Percentiles rank a stretch among this genome's conserved stretches.
phyloP scores from a whole-genome alignment of 495 filamentous ascomycete genomes.

The Penicillium salamii region DNA sequence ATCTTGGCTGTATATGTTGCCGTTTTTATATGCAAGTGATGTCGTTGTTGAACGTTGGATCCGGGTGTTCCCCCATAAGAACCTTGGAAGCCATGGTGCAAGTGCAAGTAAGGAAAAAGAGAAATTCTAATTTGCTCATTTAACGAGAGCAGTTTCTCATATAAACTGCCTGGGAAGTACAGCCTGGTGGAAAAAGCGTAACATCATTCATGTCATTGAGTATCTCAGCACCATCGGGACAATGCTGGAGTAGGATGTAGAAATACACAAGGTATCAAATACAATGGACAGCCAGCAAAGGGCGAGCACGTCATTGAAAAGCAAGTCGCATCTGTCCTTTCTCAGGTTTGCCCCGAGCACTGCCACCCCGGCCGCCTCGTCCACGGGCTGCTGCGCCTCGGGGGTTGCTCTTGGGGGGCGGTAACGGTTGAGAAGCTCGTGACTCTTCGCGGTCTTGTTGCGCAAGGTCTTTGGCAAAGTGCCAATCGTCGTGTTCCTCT shows the following conservation, averaged over 20 bases:
- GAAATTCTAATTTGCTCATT: too few species aligned
- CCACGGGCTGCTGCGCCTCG: constrained; percentile 29
- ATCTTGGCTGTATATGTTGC: background rate
- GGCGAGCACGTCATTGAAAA: constrained; percentile 39
- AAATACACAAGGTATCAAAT: background rate
- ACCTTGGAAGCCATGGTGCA: too few species aligned
- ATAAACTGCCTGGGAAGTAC: too few species aligned
- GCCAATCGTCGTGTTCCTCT: constrained; percentile 89
- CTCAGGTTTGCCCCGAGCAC: constrained; percentile 54
- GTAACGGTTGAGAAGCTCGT: constrained; percentile 20
- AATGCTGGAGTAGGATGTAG: background rate
- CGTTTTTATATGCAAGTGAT: too few species aligned
- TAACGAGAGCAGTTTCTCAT: too few species aligned
- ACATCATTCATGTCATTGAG: background rate
- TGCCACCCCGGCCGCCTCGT: constrained; percentile 26
- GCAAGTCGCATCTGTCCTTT: constrained; percentile 73
- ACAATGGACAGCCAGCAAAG: too few species aligned
- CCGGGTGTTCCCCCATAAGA: too few species aligned
- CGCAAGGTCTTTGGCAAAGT: constrained; percentile 86
- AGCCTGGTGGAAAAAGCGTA: too few species aligned
- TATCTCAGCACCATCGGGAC: constrained; percentile 1
- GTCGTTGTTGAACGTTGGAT: too few species aligned
- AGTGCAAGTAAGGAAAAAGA: too few species aligned
- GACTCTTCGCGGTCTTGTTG: constrained; percentile 51
- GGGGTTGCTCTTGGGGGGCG: constrained; percentile 17